Evolutionary conservation across 768 basidiomycete species (phyloP).

Genomic region (Chalciporus chontae): DNA sequence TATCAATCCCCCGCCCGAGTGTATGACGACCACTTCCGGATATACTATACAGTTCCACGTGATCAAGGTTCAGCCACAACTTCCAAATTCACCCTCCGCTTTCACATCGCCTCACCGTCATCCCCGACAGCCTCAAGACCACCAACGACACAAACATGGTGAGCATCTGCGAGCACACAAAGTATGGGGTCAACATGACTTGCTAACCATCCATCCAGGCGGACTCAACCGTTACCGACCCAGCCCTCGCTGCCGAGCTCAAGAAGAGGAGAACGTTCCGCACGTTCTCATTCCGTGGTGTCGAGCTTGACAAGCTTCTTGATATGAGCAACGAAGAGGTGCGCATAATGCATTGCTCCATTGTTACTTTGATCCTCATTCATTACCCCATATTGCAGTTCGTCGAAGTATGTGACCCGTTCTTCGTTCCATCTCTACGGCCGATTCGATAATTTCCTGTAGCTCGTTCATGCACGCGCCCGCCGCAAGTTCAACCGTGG

Average conservation of each 20-base stretch:
- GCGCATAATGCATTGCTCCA: constrained; percentile 24
- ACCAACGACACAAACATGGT: constrained; percentile 34
- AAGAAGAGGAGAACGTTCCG: constrained; percentile 99
- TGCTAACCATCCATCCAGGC: constrained; percentile 44
- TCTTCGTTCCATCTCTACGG: constrained; percentile 3
- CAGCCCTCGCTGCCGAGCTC: constrained; percentile 90
- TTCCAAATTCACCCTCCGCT: constrained; percentile 32
- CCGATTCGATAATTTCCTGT: background rate
- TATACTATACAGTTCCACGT: constrained; percentile 65
- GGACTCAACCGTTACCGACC: constrained; percentile 84
- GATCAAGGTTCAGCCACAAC: constrained; percentile 39
- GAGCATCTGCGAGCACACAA: background rate
- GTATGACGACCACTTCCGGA: constrained; percentile 5
- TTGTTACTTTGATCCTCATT: background rate
- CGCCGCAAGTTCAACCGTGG: constrained; percentile 99
- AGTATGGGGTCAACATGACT: background rate
- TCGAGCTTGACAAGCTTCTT: constrained; percentile 97
- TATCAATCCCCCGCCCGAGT: constrained; percentile 10
- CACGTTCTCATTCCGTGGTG: constrained; percentile 96
- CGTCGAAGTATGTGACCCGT: constrained; percentile 59
- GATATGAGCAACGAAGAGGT: constrained; percentile 96
- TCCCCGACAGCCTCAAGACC: constrained; percentile 27
- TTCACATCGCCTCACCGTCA: constrained; percentile 12
- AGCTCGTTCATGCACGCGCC: constrained; percentile 98
- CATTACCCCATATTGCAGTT: constrained; percentile 46